Evolutionary conservation across 2,329 filamentous ascomycete species (phyloP).

Genomic region (Aureobasidium sp.): DNA sequence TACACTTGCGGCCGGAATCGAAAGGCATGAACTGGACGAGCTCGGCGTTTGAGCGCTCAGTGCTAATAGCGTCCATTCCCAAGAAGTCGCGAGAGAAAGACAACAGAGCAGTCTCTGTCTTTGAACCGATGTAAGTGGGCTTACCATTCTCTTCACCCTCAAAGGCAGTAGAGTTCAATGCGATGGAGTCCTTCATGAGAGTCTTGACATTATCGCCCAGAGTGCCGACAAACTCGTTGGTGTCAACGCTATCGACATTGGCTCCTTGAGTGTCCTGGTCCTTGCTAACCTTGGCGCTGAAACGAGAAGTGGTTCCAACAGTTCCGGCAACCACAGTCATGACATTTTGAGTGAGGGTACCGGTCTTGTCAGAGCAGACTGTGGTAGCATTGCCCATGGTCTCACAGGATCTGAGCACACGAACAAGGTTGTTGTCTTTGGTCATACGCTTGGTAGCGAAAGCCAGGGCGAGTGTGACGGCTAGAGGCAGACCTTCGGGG

Average conservation of each 20-base stretch:
- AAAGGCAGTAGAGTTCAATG: conserved; percentile 61
- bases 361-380: conserved; percentile 73
- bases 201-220: conserved; percentile 45
- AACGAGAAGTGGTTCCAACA: conserved; percentile 50
- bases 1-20: conserved; percentile 60
- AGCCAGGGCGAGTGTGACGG: conserved; percentile 58
- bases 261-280: conserved; percentile 3
- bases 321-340: conserved; percentile 70
- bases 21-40: conserved; percentile 51
- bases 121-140: conserved; percentile 59
- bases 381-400: conserved; percentile 65
- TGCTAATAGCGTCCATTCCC: conserved; percentile 51
- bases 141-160: conserved; percentile 54
- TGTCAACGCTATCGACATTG: conserved; percentile 39
- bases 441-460: conserved; percentile 60
- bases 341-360: conserved; percentile 64
- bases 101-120: conserved; percentile 69
- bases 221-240: conserved; percentile 45
- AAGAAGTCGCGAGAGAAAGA: conserved; percentile 58
- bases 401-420: conserved; percentile 57
- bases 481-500: conserved; percentile 56
- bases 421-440: conserved; percentile 63
- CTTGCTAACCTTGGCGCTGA: conserved; percentile 32
- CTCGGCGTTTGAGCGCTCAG: conserved; percentile 54
- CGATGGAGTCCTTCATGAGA: conserved; percentile 54